Conservation (phyloP, 176 grass and related monocot genomes). For the Oryza officinalis region DNA sequence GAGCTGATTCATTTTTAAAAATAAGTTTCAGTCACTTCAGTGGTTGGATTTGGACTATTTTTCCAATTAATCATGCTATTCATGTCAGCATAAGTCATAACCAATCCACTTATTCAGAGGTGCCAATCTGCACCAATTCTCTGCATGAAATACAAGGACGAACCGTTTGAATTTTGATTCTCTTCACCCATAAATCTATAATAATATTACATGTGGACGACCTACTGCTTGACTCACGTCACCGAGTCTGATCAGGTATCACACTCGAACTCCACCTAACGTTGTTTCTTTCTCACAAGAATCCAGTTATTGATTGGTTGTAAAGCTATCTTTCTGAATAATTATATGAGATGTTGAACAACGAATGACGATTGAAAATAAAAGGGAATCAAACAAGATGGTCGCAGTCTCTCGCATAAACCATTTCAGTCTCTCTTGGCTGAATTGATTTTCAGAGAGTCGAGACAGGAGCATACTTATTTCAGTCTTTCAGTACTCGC, state of each 20-base stretch:
- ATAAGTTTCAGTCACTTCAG: too few species aligned
- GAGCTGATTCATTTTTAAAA: background rate
- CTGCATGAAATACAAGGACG: background rate
- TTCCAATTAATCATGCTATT: background rate
- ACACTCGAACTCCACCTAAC: background rate
- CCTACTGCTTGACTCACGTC: background rate
- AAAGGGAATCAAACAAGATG: background rate
- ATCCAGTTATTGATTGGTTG: background rate
- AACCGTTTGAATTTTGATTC: background rate
- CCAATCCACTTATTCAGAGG: background rate
- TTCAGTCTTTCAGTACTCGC: background rate
- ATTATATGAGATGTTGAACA: background rate
- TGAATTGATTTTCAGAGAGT: background rate
- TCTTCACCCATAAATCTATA: background rate
- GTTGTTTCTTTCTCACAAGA: background rate
- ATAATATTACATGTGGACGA: background rate
- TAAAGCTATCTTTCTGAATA: background rate
- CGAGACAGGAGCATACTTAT: background rate
- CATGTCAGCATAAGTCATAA: background rate
- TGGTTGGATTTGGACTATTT: background rate
- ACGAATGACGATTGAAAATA: background rate
- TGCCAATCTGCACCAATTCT: background rate
- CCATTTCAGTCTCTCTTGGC: background rate
- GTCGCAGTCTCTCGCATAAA: background rate
- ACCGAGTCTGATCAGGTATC: slow-evolving; percentile 5